These are phyloP conservation scores for Dendrobium chrysotoxum DNA, from an alignment of 106 monocot genomes.

Conservation along the genomic window DNA sequence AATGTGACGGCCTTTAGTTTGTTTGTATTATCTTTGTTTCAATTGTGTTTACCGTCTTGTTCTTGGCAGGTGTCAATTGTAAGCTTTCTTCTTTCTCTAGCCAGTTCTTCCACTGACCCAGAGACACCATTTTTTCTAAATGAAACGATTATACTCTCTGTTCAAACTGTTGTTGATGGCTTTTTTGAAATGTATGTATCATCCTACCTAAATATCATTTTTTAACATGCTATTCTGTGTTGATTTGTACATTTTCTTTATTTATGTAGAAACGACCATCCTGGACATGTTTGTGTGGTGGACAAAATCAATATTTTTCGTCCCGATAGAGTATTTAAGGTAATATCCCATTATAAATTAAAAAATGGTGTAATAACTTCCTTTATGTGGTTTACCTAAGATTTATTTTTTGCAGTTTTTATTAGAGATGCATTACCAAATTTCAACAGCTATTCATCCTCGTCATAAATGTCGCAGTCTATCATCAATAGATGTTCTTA, in stretches of 20 bases:
- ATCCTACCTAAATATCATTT: neutral
- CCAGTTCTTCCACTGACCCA: conserved; percentile 44
- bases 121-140: conserved; percentile 59
- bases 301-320: conserved; percentile 93
- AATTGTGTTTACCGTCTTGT: neutral
- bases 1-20: neutral
- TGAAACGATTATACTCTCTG: conserved; percentile 34
- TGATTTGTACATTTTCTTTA: conserved; percentile 1
- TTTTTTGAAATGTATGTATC: conserved; percentile 78
- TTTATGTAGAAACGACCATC: conserved; percentile 39
- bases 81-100: conserved; percentile 65
- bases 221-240: neutral
- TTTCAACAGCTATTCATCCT: conserved; percentile 56
- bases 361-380: neutral
- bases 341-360: conserved; percentile 10
- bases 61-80: conserved; percentile 77
- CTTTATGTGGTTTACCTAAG: neutral
- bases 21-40: neutral
- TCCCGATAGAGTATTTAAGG: conserved; percentile 91
- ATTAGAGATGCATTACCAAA: conserved; percentile 72
- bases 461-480: conserved; percentile 64
- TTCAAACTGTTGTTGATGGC: conserved; percentile 80
- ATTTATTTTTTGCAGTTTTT: conserved; percentile 55
- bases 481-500: conserved; percentile 65
- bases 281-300: conserved; percentile 23